Evolutionary conservation across 73 alveolate genomes (phyloP), one percentile per base, ranked within the genome.

Genomic region (Blepharisma japonicum): DNA sequence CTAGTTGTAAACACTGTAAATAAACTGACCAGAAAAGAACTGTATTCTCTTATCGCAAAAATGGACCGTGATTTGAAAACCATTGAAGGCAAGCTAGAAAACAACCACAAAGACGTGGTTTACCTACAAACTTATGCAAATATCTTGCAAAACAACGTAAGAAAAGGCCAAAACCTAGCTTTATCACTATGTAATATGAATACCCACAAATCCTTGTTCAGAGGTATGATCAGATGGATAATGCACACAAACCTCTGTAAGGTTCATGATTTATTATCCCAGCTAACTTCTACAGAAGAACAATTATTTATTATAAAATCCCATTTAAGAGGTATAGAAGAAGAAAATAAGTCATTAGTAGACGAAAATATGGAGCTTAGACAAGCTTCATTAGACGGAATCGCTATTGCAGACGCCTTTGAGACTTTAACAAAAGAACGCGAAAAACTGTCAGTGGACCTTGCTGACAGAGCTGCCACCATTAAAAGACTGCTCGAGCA

Each of bases 321-420:
- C 18, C 53, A 53, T 7, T 50, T 85, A 25, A 55, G 42, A n/a
- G 42, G 53, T 0, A 61, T 87, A 4, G 91, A 79, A 42, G 81
- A 71, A 4, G 86, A 61, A 18, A 83, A 87, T 68, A 79, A 47
- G 56, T 61, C 53, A 25, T 66, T 87, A 4, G 45, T 83, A 6
- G 68, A 55, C 5, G 91, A 87, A 68, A 87, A 87, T 80, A 88
- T 79, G 51, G 95, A 87, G 71, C 81, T 87, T 46, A 39, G 95
- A 25, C 86, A 83, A 56, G 95, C 95, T 1, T 85, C 95, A 9
- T 56, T 87, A 6, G 95, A 87, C 56, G 95, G 95, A 11, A 79
- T 87, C 45, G 95, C 86, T 66, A 87, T 87, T 6, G 95, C 95
- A 6, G 86, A 81, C 55, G 95, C 95, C 20, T 89, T 87, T 45